Percentiles rank a stretch among this genome's conserved stretches.
These are phyloP conservation scores for Monotropa hypopitys DNA, from an alignment of 179 eudicot species.

Conservation along the genomic window DNA sequence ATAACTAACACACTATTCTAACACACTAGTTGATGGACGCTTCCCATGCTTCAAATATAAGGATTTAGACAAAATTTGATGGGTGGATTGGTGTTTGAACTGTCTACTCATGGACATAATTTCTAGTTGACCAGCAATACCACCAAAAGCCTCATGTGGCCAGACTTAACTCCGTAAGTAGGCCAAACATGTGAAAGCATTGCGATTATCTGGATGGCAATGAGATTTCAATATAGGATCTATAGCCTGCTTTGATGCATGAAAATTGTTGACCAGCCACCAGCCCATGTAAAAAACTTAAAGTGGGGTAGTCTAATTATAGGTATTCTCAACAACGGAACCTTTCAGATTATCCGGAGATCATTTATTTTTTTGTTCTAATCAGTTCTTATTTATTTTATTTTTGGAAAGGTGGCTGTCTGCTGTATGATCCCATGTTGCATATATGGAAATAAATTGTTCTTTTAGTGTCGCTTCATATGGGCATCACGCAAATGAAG, in stretches of 20 bases:
- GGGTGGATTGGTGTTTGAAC: neutral
- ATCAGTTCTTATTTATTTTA: neutral
- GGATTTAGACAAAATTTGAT: neutral
- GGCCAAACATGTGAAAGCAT: neutral
- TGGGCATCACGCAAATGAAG: neutral
- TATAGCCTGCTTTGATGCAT: neutral
- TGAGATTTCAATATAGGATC: neutral
- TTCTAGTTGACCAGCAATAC: neutral
- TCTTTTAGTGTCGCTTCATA: neutral
- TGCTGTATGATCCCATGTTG: neutral
- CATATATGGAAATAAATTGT: neutral
- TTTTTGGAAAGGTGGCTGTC: neutral
- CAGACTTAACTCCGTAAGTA: neutral
- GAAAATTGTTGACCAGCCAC: neutral
- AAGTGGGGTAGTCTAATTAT: neutral
- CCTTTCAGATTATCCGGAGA: neutral
- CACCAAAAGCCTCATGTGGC: neutral
- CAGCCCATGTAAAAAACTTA: too few species aligned
- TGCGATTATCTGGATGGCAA: neutral
- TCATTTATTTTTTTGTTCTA: neutral
- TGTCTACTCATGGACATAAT: neutral
- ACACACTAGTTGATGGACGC: neutral
- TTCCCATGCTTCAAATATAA: neutral
- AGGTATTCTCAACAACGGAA: neutral
- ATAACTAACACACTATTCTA: too few species aligned